Percentiles rank a stretch among this genome's conserved stretches.
Conservation (phyloP, 2,329 filamentous ascomycete genomes). For the Capronia epimyces region DNA sequence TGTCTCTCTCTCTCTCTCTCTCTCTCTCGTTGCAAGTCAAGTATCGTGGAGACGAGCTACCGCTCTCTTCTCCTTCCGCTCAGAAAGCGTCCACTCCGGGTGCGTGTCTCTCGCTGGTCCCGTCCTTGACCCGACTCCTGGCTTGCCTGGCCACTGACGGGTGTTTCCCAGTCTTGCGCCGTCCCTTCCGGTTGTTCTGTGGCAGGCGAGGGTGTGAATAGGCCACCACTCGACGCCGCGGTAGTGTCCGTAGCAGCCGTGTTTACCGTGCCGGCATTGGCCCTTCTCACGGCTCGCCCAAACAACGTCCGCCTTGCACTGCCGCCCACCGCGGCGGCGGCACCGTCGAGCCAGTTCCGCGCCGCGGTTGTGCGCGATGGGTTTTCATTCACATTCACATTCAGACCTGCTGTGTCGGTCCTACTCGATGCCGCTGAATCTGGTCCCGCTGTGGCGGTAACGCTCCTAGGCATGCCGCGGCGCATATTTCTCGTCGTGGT, state of each 20-base stretch:
- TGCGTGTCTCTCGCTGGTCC: constrained; percentile 1
- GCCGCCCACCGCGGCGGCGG: constrained; percentile 17
- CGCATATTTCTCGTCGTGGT: background rate
- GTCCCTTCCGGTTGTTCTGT: background rate
- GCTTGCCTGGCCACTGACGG: constrained; percentile 2
- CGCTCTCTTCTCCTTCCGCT: constrained; percentile 5
- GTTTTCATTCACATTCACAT: background rate
- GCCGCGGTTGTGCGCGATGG: constrained; percentile 13
- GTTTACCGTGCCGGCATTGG: background rate
- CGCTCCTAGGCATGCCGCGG: background rate
- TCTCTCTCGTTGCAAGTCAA: no score
- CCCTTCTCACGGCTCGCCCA: constrained; percentile 14
- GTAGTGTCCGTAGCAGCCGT: background rate
- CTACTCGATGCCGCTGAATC: background rate
- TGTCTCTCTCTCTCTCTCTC: no score
- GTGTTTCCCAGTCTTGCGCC: constrained; percentile 15
- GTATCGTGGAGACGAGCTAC: background rate
- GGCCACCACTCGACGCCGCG: constrained; percentile 12
- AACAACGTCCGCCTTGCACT: constrained; percentile 19
- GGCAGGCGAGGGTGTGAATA: constrained; percentile 15
- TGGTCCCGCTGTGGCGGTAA: background rate
- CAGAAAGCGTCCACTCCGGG: constrained; percentile 21
- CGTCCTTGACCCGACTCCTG: background rate
- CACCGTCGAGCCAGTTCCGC: constrained; percentile 21
- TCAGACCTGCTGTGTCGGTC: background rate